phyloP scores from a whole-genome alignment of 495 filamentous ascomycete species.

The Recurvomyces mirabilis region DNA sequence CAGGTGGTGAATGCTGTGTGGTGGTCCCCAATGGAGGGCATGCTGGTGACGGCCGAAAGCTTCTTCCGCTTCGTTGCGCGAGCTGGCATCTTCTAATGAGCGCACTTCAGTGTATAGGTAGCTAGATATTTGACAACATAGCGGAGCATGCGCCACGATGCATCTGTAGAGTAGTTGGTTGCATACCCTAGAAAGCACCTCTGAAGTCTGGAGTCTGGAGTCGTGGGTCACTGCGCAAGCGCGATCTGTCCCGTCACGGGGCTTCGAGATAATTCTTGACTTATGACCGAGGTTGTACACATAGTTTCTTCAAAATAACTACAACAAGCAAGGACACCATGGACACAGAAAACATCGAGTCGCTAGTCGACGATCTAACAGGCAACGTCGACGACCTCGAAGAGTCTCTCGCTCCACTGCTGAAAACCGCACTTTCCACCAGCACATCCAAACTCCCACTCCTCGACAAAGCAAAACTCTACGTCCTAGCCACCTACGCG shows the following conservation, averaged over 20 bases:
- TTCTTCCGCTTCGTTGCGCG: conserved; percentile 1
- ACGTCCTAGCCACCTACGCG: conserved; percentile 70
- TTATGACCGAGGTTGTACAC: too few species aligned
- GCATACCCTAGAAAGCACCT: too few species aligned
- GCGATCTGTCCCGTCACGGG: too few species aligned
- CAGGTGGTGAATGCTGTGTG: conserved; percentile 14
- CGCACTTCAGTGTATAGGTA: background rate
- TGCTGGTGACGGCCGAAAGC: too few species aligned
- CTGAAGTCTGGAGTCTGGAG: too few species aligned
- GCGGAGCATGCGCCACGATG: too few species aligned
- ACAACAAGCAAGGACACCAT: too few species aligned
- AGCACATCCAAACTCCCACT: conserved; percentile 70
- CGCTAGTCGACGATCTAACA: conserved; percentile 55
- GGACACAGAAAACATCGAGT: conserved; percentile 21
- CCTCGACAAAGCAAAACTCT: conserved; percentile 86
- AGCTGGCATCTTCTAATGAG: background rate
- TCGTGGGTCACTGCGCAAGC: too few species aligned
- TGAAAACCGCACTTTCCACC: conserved; percentile 51
- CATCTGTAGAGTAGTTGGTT: too few species aligned
- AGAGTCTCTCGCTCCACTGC: conserved; percentile 54
- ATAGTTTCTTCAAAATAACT: too few species aligned
- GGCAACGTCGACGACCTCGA: conserved; percentile 67
- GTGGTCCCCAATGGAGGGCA: too few species aligned
- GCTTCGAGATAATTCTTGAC: too few species aligned
- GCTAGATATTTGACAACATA: background rate